Percentiles rank a stretch among this genome's conserved stretches.
These are phyloP conservation scores for Suillus alpinus DNA, from an alignment of 768 basidiomycete genomes.

Conservation along the genomic window DNA sequence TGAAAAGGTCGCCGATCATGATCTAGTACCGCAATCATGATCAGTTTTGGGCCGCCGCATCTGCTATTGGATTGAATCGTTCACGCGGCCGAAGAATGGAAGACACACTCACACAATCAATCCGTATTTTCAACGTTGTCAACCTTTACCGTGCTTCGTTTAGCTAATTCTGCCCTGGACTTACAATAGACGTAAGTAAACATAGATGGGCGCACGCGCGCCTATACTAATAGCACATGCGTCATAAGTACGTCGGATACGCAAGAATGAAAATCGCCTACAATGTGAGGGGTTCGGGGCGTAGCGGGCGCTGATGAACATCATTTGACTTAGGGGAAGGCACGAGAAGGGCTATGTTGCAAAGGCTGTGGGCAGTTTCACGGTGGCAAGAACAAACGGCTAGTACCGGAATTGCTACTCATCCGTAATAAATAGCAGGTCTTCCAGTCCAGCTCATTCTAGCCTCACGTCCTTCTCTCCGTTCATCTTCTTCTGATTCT, in stretches of 20 bases:
- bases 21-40: too few species aligned
- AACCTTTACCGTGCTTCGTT: neutral
- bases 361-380: conserved; percentile 7
- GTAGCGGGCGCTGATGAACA: neutral
- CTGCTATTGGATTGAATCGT: neutral
- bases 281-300: neutral
- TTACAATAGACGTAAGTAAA: neutral
- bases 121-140: neutral
- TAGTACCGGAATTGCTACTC: conserved; percentile 1
- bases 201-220: neutral
- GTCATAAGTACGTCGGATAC: neutral
- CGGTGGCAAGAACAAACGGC: neutral
- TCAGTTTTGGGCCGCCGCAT: neutral
- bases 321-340: neutral
- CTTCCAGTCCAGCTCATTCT: neutral
- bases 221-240: neutral
- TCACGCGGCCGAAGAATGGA: neutral
- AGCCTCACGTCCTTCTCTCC: conserved; percentile 1
- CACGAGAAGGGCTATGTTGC: neutral
- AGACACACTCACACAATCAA: neutral
- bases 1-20: too few species aligned
- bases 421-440: conserved; percentile 5
- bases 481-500: neutral
- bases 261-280: neutral
- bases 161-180: neutral